Evolutionary conservation across 495 filamentous ascomycete genomes (phyloP).

Genomic region (Neurospora sp.): DNA sequence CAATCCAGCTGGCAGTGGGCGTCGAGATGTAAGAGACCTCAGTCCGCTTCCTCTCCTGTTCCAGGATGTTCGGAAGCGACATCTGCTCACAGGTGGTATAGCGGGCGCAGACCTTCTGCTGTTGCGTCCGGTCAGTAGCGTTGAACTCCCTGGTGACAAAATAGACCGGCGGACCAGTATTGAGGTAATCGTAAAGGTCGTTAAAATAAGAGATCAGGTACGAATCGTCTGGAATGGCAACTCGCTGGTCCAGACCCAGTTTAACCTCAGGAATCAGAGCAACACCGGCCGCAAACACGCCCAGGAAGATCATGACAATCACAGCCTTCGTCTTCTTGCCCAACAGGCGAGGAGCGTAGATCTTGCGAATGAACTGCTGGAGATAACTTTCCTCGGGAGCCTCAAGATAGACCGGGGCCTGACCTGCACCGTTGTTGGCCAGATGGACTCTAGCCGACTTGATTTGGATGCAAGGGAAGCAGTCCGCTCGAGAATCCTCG

Average conservation of each 20-base stretch:
- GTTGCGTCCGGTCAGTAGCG: conserved; percentile 58
- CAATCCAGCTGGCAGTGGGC: conserved; percentile 90
- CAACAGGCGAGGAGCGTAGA: conserved; percentile 75
- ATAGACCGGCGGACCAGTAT: conserved; percentile 86
- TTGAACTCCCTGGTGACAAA: conserved; percentile 83
- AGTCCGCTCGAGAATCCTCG: conserved; percentile 80
- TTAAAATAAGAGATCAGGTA: conserved; percentile 94
- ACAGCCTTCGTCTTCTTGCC: conserved; percentile 65
- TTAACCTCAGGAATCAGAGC: conserved; percentile 75
- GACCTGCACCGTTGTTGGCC: conserved; percentile 25
- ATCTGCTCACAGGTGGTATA: conserved; percentile 78
- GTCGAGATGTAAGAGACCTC: conserved; percentile 87
- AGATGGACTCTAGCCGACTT: conserved; percentile 48
- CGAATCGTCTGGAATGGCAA: conserved; percentile 84
- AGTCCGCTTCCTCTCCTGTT: conserved; percentile 83
- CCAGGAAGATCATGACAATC: conserved; percentile 71
- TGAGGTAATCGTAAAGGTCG: conserved; percentile 87
- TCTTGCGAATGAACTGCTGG: conserved; percentile 76
- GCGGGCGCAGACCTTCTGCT: conserved; percentile 81
- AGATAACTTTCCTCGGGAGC: conserved; percentile 70
- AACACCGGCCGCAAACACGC: conserved; percentile 74
- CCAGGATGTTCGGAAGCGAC: conserved; percentile 78
- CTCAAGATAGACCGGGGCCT: conserved; percentile 42
- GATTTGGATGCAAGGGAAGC: conserved; percentile 78
- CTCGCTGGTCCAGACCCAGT: conserved; percentile 86